Evolutionary conservation across 768 basidiomycete species (phyloP).

Genomic region (Mycena capillaripes): DNA sequence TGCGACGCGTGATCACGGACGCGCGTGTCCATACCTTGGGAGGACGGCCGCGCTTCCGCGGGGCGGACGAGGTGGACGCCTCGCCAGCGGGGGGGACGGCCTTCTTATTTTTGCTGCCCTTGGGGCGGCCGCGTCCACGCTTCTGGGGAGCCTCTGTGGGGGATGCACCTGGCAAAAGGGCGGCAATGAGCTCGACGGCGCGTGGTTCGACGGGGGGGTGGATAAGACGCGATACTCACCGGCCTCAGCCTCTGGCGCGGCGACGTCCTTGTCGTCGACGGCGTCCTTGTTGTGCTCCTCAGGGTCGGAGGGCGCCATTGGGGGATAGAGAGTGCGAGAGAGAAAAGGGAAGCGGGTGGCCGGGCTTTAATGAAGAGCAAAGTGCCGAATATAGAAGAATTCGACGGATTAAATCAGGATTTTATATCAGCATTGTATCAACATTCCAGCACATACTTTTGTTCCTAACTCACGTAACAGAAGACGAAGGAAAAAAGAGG

Average conservation of each 20-base stretch:
- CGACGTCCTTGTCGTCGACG: slow-evolving; percentile 44
- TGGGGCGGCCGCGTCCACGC: slow-evolving; percentile 90
- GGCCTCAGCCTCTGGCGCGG: slow-evolving; percentile 46
- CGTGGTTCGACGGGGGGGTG: slow-evolving; percentile 36
- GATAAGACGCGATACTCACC: slow-evolving; percentile 39
- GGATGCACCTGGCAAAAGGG: slow-evolving; percentile 50
- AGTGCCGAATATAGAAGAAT: slow-evolving; percentile 79
- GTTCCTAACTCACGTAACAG: slow-evolving; percentile 74
- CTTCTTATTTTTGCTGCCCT: slow-evolving; percentile 86
- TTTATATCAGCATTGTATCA: slow-evolving; percentile 1
- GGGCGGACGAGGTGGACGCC: slow-evolving; percentile 50
- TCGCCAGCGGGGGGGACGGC: slow-evolving; percentile 49
- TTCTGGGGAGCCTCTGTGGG: slow-evolving; percentile 63
- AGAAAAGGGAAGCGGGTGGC: slow-evolving; percentile 51
- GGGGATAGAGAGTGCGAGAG: slow-evolving; percentile 48
- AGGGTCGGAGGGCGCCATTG: slow-evolving; percentile 36
- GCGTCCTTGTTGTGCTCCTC: slow-evolving; percentile 54
- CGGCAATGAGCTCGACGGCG: slow-evolving; percentile 10
- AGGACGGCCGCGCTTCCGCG: slow-evolving; percentile 76
- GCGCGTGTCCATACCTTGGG: slow-evolving; percentile 69
- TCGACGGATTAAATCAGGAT: slow-evolving; percentile 45
- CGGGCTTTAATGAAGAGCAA: slow-evolving; percentile 82
- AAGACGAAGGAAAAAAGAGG: not conserved
- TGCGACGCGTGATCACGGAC: slow-evolving; percentile 16
- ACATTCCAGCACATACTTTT: slow-evolving; percentile 15